Evolutionary conservation across 192 early-diverging fungal species (phyloP).

Genomic region (Funneliformis geosporum): DNA sequence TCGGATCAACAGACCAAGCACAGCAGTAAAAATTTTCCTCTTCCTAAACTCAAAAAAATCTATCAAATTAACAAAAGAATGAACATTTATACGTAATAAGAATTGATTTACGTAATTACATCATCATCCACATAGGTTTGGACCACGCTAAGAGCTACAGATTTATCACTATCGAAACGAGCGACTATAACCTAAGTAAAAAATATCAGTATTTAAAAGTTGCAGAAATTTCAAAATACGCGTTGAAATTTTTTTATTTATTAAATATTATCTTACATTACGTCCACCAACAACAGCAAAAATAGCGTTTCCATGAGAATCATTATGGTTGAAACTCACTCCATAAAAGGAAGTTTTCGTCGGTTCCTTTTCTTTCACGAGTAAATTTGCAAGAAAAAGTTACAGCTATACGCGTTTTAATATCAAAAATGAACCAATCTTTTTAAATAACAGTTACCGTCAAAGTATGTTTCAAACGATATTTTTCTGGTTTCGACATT

Average conservation of each 20-base stretch:
- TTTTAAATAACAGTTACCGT: neutral
- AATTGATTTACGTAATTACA: constrained; percentile 9
- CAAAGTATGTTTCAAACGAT: neutral
- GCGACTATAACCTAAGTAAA: neutral
- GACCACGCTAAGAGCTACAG: neutral
- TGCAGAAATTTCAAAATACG: neutral
- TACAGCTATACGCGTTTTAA: neutral
- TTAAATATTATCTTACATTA: neutral
- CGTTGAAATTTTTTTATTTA: neutral
- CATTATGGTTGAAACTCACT: constrained; percentile 6
- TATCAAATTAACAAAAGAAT: neutral
- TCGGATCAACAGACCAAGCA: constrained; percentile 24
- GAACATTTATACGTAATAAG: neutral
- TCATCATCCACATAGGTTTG: constrained; percentile 27
- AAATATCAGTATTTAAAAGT: neutral
- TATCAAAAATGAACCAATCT: neutral
- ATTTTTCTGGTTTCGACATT: neutral
- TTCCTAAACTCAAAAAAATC: neutral
- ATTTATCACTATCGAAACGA: neutral
- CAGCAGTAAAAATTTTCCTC: constrained; percentile 30
- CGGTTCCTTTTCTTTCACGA: constrained; percentile 26
- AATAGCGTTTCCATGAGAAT: neutral
- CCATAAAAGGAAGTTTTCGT: constrained; percentile 29
- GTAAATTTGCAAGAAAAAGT: neutral
- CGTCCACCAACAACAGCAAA: constrained; percentile 23